Percentiles rank a stretch among this genome's conserved stretches.
phyloP scores from a whole-genome alignment of 306 rosid species.

The Echinosophora koreensis region DNA sequence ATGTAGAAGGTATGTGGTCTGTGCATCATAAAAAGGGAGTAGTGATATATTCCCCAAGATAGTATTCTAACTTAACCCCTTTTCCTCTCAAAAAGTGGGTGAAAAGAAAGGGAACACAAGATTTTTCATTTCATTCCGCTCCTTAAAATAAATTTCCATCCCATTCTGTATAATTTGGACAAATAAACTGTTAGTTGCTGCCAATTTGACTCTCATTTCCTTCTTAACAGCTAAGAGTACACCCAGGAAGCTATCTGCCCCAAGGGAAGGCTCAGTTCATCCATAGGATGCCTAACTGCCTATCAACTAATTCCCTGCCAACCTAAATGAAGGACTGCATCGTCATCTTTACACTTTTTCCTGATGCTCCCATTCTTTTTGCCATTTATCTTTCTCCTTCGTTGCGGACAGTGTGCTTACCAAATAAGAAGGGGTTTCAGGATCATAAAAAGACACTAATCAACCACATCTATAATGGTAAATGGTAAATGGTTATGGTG shows the following conservation, averaged over 20 bases:
- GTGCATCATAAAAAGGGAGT: slow-evolving; percentile 24
- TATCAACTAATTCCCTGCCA: slow-evolving; percentile 27
- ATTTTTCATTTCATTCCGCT: slow-evolving; percentile 7
- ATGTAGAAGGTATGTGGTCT: neutral
- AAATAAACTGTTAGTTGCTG: neutral
- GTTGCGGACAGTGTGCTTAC: slow-evolving; percentile 4
- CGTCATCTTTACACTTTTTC: slow-evolving; percentile 16
- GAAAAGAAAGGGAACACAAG: neutral
- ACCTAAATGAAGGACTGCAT: slow-evolving; percentile 25
- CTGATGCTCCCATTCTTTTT: neutral
- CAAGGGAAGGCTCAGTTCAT: neutral
- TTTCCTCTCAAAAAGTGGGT: neutral
- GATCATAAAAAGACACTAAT: slow-evolving; percentile 18
- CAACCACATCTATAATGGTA: slow-evolving; percentile 16
- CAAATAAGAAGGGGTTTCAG: slow-evolving; percentile 35
- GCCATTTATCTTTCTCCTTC: slow-evolving; percentile 8
- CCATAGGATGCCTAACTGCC: slow-evolving; percentile 7
- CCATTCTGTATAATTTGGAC: slow-evolving; percentile 7
- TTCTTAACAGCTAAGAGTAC: slow-evolving; percentile 16
- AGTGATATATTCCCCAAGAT: slow-evolving; percentile 7
- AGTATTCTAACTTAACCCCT: slow-evolving; percentile 19
- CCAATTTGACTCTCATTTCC: slow-evolving; percentile 32
- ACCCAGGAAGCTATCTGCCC: slow-evolving; percentile 24
- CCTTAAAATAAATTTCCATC: slow-evolving; percentile 36
- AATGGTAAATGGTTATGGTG: slow-evolving; percentile 18